phyloP scores from a whole-genome alignment of 768 basidiomycete species.

The Hygrocybe coccinea region DNA sequence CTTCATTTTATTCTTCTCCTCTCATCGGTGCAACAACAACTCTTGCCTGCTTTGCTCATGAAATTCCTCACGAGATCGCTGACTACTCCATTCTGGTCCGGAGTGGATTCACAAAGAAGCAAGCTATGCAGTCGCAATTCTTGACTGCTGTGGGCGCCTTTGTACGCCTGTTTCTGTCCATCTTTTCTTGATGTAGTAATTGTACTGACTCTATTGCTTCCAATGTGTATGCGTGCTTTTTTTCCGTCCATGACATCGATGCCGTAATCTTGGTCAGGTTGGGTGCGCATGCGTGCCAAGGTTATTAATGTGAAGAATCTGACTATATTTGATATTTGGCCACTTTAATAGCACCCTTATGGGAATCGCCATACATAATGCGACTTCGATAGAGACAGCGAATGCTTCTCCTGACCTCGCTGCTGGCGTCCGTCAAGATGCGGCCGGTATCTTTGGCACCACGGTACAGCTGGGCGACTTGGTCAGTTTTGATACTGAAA shows the following conservation, averaged over 20 bases:
- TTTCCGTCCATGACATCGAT: not conserved
- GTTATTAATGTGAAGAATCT: constrained; percentile 9
- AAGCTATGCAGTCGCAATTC: constrained; percentile 93
- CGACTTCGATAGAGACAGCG: constrained; percentile 48
- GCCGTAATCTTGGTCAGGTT: constrained; percentile 28
- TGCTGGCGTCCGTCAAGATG: constrained; percentile 70
- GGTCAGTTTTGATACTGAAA: constrained; percentile 42
- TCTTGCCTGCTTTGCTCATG: constrained; percentile 92
- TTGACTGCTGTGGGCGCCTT: constrained; percentile 89
- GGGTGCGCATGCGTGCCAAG: constrained; percentile 27
- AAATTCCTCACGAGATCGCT: constrained; percentile 89
- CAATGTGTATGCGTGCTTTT: constrained; percentile 2
- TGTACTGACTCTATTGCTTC: not conserved
- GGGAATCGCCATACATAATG: constrained; percentile 79
- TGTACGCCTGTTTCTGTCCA: constrained; percentile 46
- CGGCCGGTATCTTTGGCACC: constrained; percentile 77
- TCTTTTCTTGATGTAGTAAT: not conserved
- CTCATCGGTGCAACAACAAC: constrained; percentile 91
- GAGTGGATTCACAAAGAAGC: constrained; percentile 83
- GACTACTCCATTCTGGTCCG: constrained; percentile 91
- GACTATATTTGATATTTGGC: constrained; percentile 17
- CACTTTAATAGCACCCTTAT: constrained; percentile 64
- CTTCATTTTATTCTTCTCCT: constrained; percentile 95
- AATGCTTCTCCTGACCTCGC: constrained; percentile 55
- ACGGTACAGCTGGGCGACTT: constrained; percentile 75